Conservation (phyloP, 2,329 filamentous ascomycete species). For the Juglanconis sp. region DNA sequence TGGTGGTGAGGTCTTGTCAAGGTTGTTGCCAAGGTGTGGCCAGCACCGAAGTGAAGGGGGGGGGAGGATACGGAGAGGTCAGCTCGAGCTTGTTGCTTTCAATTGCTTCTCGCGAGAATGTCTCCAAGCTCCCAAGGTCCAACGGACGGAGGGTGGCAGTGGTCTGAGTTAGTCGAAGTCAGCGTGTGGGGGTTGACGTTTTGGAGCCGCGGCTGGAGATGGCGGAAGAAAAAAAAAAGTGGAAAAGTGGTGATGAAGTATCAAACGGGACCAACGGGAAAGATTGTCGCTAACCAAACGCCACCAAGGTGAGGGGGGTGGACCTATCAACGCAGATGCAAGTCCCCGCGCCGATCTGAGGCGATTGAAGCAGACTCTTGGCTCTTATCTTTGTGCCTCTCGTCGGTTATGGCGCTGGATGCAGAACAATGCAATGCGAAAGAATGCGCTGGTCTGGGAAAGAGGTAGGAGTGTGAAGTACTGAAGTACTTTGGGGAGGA, state of each 20-base stretch:
- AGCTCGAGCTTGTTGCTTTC: background rate
- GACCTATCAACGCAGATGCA: too few species aligned
- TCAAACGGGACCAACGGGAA: background rate
- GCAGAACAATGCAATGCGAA: background rate
- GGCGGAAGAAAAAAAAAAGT: slow-evolving; percentile 18
- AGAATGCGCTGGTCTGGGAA: background rate
- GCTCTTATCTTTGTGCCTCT: too few species aligned
- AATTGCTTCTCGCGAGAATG: background rate
- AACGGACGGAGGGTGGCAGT: background rate
- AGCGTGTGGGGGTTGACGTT: background rate
- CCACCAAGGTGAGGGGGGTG: background rate
- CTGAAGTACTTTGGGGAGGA: too few species aligned
- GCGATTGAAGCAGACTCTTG: background rate
- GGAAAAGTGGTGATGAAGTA: slow-evolving; percentile 13
- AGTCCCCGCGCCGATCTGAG: too few species aligned
- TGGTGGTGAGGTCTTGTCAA: slow-evolving; percentile 21
- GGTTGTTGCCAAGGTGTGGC: slow-evolving; percentile 11
- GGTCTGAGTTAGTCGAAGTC: background rate
- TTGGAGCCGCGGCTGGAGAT: slow-evolving; percentile 14
- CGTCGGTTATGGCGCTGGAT: background rate
- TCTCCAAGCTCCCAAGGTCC: background rate
- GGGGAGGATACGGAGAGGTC: slow-evolving; percentile 1
- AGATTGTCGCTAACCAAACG: slow-evolving; percentile 2
- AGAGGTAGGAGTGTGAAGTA: too few species aligned
- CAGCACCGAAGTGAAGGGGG: slow-evolving; percentile 18